Evolutionary conservation across 2,329 filamentous ascomycete genomes (phyloP).

Genomic region (Nigrograna mackinnonii): DNA sequence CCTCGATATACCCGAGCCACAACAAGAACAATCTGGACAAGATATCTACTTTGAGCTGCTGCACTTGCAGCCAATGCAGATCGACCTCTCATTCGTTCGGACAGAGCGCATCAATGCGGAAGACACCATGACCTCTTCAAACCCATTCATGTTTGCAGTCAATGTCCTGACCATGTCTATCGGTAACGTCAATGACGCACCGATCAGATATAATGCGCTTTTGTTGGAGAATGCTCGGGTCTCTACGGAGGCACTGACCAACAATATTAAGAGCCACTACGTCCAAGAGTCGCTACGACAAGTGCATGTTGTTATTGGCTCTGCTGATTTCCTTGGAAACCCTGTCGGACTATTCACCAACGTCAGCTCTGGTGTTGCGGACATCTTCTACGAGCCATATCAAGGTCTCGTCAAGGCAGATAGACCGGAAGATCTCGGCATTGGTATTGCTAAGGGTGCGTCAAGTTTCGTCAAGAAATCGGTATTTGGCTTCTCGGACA

Average conservation of each 20-base stretch:
- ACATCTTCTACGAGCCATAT: slow-evolving; percentile 99
- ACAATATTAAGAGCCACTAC: slow-evolving; percentile 92
- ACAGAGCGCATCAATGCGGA: slow-evolving; percentile 96
- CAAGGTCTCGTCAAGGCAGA: slow-evolving; percentile 97
- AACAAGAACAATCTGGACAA: slow-evolving; percentile 79
- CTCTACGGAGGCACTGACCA: slow-evolving; percentile 79
- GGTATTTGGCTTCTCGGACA: slow-evolving; percentile 95
- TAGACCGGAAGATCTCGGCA: slow-evolving; percentile 88
- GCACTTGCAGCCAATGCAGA: slow-evolving; percentile 97
- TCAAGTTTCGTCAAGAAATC: slow-evolving; percentile 98
- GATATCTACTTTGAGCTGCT: slow-evolving; percentile 98
- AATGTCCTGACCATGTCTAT: slow-evolving; percentile 99
- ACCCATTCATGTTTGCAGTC: slow-evolving; percentile 97
- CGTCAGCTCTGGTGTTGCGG: slow-evolving; percentile 92
- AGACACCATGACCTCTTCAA: slow-evolving; percentile 83
- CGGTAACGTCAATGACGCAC: slow-evolving; percentile 97
- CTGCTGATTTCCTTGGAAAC: slow-evolving; percentile 96
- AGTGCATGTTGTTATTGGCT: slow-evolving; percentile 95
- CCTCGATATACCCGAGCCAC: slow-evolving; percentile 90
- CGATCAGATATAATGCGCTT: slow-evolving; percentile 88
- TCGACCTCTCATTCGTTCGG: slow-evolving; percentile 94
- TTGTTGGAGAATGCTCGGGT: slow-evolving; percentile 95
- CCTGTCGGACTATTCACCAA: slow-evolving; percentile 98
- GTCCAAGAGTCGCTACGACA: slow-evolving; percentile 95
- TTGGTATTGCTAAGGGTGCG: slow-evolving; percentile 94